Percentiles rank a stretch among this genome's conserved stretches.
Conservation (phyloP, 2,329 filamentous ascomycete species). For the Fusarium chlamydosporum region DNA sequence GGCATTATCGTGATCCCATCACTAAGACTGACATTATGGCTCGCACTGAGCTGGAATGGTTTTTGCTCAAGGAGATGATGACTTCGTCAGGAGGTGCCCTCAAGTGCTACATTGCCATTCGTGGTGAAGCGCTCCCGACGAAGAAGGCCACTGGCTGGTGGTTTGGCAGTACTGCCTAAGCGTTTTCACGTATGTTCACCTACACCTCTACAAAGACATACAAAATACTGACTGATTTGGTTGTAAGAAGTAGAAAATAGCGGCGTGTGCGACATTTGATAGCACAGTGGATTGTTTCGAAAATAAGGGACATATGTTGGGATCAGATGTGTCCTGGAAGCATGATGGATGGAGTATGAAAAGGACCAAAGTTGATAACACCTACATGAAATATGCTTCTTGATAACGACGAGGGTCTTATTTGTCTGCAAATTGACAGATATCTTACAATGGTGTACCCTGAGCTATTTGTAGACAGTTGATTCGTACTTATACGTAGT, state of each 20-base stretch:
- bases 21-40: conserved; percentile 48
- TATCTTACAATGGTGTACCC: background rate
- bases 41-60: conserved; percentile 49
- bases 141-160: conserved; percentile 39
- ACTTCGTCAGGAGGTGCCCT: conserved; percentile 42
- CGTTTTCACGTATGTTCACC: background rate
- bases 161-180: conserved; percentile 38
- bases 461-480: background rate
- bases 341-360: conserved; percentile 3
- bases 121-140: conserved; percentile 27
- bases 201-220: background rate
- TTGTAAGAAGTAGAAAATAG: background rate
- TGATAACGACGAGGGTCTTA: background rate
- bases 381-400: background rate
- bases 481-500: background rate
- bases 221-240: background rate
- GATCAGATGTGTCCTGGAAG: conserved; percentile 9
- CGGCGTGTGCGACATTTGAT: background rate
- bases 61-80: conserved; percentile 51
- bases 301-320: conserved; percentile 10
- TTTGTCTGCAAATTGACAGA: background rate
- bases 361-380: background rate
- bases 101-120: conserved; percentile 49
- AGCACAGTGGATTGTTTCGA: background rate
- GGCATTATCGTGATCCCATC: conserved; percentile 49